Evolutionary conservation across 2,329 filamentous ascomycete genomes (phyloP).

Genomic region (Penicillium sp.): DNA sequence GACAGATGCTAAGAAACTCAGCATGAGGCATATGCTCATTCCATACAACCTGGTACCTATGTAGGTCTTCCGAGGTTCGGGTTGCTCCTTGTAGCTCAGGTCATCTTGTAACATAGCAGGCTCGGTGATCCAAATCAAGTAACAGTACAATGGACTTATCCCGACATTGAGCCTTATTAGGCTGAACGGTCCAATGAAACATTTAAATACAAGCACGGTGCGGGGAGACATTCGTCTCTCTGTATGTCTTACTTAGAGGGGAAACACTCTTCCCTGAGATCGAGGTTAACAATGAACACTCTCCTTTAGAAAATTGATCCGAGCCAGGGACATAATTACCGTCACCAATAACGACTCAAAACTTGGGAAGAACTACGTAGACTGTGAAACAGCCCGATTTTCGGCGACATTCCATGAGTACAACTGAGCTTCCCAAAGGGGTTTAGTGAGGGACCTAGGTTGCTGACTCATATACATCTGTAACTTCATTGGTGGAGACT

Average conservation of each 20-base stretch:
- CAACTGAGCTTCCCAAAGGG: background rate
- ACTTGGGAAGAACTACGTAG: background rate
- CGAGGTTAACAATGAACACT: background rate
- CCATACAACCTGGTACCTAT: background rate
- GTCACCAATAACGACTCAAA: background rate
- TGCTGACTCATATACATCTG: background rate
- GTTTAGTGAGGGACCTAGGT: background rate
- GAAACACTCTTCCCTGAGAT: background rate
- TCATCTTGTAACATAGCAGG: background rate
- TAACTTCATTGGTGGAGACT: slow-evolving; percentile 13
- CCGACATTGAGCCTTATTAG: background rate
- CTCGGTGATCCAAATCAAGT: background rate
- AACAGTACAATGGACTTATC: background rate
- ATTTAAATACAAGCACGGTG: background rate
- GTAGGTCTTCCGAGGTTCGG: background rate
- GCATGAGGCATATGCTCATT: background rate
- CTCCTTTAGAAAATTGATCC: background rate
- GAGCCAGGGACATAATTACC: background rate
- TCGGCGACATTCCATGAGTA: slow-evolving; percentile 13
- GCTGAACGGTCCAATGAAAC: background rate
- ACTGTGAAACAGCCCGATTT: background rate
- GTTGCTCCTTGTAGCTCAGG: background rate
- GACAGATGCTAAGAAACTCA: no score
- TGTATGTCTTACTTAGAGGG: background rate
- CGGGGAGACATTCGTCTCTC: background rate